These are phyloP conservation scores for Vitis hybrid DNA, from an alignment of 177 flowering plant species.

Conservation along the genomic window DNA sequence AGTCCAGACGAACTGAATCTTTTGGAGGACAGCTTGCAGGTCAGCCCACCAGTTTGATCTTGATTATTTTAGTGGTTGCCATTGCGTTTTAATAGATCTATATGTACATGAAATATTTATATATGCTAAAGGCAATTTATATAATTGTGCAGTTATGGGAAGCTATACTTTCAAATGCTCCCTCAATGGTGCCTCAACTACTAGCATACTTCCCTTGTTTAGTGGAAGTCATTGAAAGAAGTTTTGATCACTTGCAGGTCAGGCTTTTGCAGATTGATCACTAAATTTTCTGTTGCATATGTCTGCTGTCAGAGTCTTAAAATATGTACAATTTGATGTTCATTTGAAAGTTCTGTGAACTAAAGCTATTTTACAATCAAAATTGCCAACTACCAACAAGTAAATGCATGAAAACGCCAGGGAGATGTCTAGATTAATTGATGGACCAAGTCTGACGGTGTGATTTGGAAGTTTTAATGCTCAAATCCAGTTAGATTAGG, in stretches of 20 bases:
- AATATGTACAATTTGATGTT: no score
- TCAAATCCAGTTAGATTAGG: no score
- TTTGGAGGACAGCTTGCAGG: conserved; percentile 90
- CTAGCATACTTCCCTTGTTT: conserved; percentile 66
- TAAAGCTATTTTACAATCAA: no score
- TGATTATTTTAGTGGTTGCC: background rate
- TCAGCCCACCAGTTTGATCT: conserved; percentile 20
- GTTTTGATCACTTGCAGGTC: conserved; percentile 91
- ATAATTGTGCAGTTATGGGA: conserved; percentile 84
- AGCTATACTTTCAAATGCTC: conserved; percentile 79
- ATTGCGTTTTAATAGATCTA: background rate
- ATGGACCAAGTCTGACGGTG: no score
- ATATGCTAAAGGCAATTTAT: background rate
- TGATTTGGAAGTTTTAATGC: no score
- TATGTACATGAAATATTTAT: background rate
- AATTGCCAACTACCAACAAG: background rate
- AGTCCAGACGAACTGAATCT: conserved; percentile 89
- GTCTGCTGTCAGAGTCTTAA: background rate
- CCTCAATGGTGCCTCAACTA: conserved; percentile 79
- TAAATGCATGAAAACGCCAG: no score
- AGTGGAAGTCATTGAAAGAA: conserved; percentile 73
- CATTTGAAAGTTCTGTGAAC: no score
- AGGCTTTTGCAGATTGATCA: conserved; percentile 1
- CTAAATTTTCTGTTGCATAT: background rate
- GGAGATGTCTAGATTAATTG: no score